Evolutionary conservation across 192 early-diverging fungal species (phyloP), one percentile per base, ranked within the genome.

Genomic region (Geranomyces variabilis): DNA sequence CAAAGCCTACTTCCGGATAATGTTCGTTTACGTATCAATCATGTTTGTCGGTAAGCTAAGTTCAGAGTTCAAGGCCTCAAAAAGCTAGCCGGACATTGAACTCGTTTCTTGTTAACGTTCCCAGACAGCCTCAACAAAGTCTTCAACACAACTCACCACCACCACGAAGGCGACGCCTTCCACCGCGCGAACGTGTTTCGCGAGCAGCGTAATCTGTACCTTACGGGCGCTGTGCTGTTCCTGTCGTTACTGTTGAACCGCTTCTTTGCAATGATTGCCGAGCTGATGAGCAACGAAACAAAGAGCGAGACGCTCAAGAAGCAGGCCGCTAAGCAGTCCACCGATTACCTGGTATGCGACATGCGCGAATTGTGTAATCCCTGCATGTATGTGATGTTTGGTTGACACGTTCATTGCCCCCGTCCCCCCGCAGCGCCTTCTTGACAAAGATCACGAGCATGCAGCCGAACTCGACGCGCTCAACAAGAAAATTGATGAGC

Each of bases 171-270:
- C 9, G 76, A 69, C 57, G 33, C 76, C 14, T 75, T 53, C 46
- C 62, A 60, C 14, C 65, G 71, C 45, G 62, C 74, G 9, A 60
- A 66, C 30, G 28, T 63, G 48, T 76, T 79, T 28, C 61, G 76
- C 31, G 78, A 76, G n/a, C 78, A 79, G 67, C 29, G 78, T n/a
- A 79, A 79, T 48, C 65, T 79, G 57, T 79, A 79, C 58, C 61
- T 79, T 15, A 79, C 78, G 15, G 78, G 78, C 12, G 76, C 78
- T 1, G 78, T 79, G 0, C 33, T 79, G 5, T 79, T 79, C 34
- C 61, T 79, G 15, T 76, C 74, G 19, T 41, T 79, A 22, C 51
- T 79, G 1, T 47, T 79, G 21, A 70, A 75, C 67, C 78, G 78
- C 30, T 79, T 76, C 57, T 53, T 72, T 46, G 47, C 64, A 19